Conservation (phyloP, 441 rosid species). For the Gossypium davidsonii region DNA sequence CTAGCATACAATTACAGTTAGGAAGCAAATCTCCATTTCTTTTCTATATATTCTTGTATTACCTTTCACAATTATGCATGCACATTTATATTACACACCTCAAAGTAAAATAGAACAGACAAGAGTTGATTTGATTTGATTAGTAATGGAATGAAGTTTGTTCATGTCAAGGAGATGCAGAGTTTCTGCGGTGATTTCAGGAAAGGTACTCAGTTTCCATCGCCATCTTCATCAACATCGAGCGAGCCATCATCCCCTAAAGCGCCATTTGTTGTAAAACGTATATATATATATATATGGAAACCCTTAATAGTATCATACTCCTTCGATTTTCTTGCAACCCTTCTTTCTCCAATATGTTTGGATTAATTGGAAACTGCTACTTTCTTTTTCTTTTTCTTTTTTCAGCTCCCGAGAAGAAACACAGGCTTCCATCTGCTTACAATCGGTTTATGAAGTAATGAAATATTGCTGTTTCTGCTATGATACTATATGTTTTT, state of each 20-base stretch:
- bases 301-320: background rate
- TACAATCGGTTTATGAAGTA: slow-evolving; percentile 98
- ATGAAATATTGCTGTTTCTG: slow-evolving; percentile 7
- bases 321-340: background rate
- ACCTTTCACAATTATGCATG: background rate
- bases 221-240: slow-evolving; percentile 65
- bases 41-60: background rate
- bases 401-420: slow-evolving; percentile 90
- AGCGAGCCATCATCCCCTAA: slow-evolving; percentile 77
- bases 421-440: slow-evolving; percentile 97
- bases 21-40: background rate
- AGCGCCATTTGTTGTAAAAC: slow-evolving; percentile 89
- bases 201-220: slow-evolving; percentile 61
- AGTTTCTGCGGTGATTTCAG: slow-evolving; percentile 51
- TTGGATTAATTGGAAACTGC: background rate
- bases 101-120: background rate
- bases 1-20: background rate
- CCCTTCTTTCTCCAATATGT: background rate
- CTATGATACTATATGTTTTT: background rate
- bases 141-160: slow-evolving; percentile 17
- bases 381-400: background rate
- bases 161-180: slow-evolving; percentile 39
- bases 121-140: background rate
- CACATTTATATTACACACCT: background rate
- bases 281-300: slow-evolving; percentile 26